Evolutionary conservation across 306 rosid genomes (phyloP), one percentile per base, ranked within the genome.

Genomic region (Pyrus pyrifolia): DNA sequence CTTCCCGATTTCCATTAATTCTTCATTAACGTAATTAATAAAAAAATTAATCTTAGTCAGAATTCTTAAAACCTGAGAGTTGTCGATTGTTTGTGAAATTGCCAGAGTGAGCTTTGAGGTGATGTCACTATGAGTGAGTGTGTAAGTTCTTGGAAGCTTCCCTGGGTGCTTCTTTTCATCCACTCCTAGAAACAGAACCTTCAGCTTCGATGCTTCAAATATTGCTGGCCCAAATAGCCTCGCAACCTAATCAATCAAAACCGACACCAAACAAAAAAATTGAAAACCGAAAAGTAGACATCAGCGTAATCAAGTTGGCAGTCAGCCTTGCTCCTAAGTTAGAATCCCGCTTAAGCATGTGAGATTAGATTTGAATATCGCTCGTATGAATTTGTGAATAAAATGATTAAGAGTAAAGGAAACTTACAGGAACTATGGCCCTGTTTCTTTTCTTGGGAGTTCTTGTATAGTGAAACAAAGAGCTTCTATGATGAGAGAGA

Each of bases 161-260:
- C 89, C 97, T 8, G 97, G 99, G 61, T 95, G 99, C 71, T 95
- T 92, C 73, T 92, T 76, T 79, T 95, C 87, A 23, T 90, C 99
- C 15, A 87, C 95, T 52, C 97, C 97, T 67, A 95, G 82, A 67
- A 92, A 90, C 61, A 92, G 82, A 49, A 95, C 97, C 86, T 90
- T 95, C 38, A 95, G 79, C 83, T 95, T 95, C 9, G 99, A 95
- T 58, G 97, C 87, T 84, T 92, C 99, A 79, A 95, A 95, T n/a
- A 91, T 95, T 0, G 97, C 78, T 3, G 97, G 97, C 7, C 97
- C 99, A 68, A 95, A 95, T 70, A 95, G 71, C 86, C 99, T 89
- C 10, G 96, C 95, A 57, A 88, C 89, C 98, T 95, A 81, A 68
- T 68, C 40, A 81, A 11, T 59, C 67, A 21, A 18, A 30, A 63